Conservation (phyloP, 305 asterid genomes). For the Fraxinus albicans region DNA sequence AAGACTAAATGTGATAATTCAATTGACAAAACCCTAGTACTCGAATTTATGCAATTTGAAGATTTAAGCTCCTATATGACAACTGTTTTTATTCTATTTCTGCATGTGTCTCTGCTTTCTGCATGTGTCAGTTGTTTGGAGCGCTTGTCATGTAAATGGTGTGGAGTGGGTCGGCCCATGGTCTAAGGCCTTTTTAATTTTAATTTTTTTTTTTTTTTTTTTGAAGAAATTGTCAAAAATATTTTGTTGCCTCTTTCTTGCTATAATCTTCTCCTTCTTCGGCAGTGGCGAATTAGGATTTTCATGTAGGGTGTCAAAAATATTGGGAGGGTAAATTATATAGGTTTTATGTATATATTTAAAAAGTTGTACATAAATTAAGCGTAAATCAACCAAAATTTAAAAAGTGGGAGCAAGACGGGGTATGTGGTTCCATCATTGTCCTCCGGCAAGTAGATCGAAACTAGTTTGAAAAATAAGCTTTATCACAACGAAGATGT, state of each 20-base stretch:
- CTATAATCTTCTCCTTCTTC: too few species aligned
- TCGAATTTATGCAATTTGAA: neutral
- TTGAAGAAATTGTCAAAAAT: too few species aligned
- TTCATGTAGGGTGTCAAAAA: too few species aligned
- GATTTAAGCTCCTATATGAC: neutral
- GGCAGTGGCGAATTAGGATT: too few species aligned
- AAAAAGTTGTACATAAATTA: too few species aligned
- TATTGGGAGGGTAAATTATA: too few species aligned
- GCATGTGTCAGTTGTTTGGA: neutral
- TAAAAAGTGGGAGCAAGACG: too few species aligned
- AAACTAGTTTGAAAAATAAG: neutral
- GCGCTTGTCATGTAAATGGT: neutral
- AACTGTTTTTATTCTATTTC: neutral
- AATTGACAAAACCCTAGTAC: conserved; percentile 12
- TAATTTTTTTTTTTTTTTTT: too few species aligned
- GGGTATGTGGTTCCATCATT: neutral
- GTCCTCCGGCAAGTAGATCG: neutral
- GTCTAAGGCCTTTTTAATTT: neutral
- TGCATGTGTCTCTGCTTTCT: neutral
- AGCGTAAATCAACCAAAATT: too few species aligned
- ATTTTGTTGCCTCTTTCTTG: too few species aligned
- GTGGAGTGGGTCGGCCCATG: neutral
- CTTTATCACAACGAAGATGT: neutral
- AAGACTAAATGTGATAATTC: neutral
- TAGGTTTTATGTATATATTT: too few species aligned